Base-by-base conservation (phyloP, 805 yeast genomes). In the Metschnikowia koreensis region DNA sequence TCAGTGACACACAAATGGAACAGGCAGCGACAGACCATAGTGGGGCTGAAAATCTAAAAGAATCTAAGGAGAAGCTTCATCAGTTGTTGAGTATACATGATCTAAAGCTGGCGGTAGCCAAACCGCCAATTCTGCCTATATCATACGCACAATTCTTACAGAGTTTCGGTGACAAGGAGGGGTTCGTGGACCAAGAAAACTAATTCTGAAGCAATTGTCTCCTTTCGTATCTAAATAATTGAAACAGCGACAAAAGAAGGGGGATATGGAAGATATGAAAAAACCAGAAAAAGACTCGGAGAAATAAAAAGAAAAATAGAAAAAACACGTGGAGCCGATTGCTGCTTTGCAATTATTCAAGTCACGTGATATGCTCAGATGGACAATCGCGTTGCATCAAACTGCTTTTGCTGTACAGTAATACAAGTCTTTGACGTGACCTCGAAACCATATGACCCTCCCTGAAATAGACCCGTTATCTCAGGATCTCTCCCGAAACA, bases 401-500 rank as follows among this genome's bases (percentile, higher is more conserved):
- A 8, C 22, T 17, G 41, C 29, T 39, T 39, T 27, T 17, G 16
- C 41, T 39, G 27, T 16, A 12, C 7, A 22, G 22, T 5, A 13
- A 16, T 37, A 8, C 28, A 39, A 31, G 2, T 12, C 34, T 31
- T 31, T 31, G 34, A 31, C 34, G 13, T 10, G 13, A 31, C 34
- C 34, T 10, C 12, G 34, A 31, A 31, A 9, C 34, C 34, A 9
- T 29, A 47, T 47, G 51, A 42, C 51, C 8, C 17, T 29, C 13
- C 42, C 38, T 34, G 46, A 47, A 16, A n/a, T 31, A 6, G 46
- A 38, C 33, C n/a, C 22, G 22, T 13, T 7, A 8, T 10, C 41
- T 5, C 41, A 12, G 33, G 52, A 44, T n/a, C 52, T 49, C 39
- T 56, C 61, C 38, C 48, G 51, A 27, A 62, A 55, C 51, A 68